phyloP scores from a whole-genome alignment of 352 stramenopile species.

The Pythium apleroticum region DNA sequence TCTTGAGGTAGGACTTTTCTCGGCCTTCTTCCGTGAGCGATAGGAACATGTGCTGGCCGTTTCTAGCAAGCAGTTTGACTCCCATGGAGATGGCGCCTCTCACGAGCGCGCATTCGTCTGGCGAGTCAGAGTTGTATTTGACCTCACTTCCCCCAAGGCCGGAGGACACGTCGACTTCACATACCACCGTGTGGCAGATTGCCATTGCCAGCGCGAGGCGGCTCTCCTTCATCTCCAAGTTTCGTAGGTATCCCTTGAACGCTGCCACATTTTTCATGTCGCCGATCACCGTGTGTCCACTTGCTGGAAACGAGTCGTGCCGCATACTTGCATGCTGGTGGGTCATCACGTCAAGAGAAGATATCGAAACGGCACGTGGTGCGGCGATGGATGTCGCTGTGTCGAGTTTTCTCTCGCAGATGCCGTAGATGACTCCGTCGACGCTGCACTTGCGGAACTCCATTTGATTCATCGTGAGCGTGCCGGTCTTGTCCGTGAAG shows the following conservation, averaged over 20 bases:
- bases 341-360: conserved; percentile 20
- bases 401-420: conserved; percentile 35
- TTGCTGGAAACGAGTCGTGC: conserved; percentile 15
- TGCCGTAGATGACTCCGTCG: conserved; percentile 82
- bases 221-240: conserved; percentile 54
- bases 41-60: conserved; percentile 51
- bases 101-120: conserved; percentile 92
- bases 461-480: conserved; percentile 94
- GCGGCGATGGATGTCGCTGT: conserved; percentile 1
- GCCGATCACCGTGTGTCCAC: conserved; percentile 9
- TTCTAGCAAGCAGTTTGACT: conserved; percentile 70
- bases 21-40: conserved; percentile 58
- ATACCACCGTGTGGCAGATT: conserved; percentile 87
- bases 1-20: conserved; percentile 61
- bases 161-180: conserved; percentile 38
- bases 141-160: conserved; percentile 34
- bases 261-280: conserved; percentile 31
- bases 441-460: conserved; percentile 95
- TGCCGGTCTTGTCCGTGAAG: conserved; percentile 95
- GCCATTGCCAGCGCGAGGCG: conserved; percentile 74
- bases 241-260: conserved; percentile 50
- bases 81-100: conserved; percentile 75
- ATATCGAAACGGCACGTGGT: conserved; percentile 24
- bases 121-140: conserved; percentile 90
- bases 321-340: conserved; percentile 12